phyloP scores from a whole-genome alignment of 108 stramenopile genomes.

The Bacterosira constricta region DNA sequence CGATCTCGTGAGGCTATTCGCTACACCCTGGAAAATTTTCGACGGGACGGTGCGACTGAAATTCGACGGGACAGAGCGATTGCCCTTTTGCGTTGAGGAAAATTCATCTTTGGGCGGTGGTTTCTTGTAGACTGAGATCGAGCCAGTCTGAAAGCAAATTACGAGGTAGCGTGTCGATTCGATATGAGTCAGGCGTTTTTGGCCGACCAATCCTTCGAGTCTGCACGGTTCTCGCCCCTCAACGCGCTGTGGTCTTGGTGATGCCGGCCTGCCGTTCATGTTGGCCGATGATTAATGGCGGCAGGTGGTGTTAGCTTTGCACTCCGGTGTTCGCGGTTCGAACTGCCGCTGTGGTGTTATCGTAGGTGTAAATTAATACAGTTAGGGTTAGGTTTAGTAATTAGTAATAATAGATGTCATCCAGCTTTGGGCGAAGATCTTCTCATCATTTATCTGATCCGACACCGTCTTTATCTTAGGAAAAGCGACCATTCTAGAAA shows the following conservation, averaged over 20 bases:
- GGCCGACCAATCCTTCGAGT: conserved; percentile 34
- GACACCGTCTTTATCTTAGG: too few relatives aligned
- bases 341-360: too few relatives aligned
- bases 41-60: not conserved
- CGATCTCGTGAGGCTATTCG: not conserved
- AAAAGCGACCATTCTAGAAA: too few relatives aligned
- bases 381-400: too few relatives aligned
- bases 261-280: too few relatives aligned
- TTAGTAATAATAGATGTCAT: too few relatives aligned
- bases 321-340: not conserved
- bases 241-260: not conserved
- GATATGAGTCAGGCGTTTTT: conserved; percentile 17
- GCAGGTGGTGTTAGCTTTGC: not conserved
- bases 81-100: not conserved
- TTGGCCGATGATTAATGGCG: too few relatives aligned
- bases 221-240: not conserved
- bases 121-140: conserved; percentile 23
- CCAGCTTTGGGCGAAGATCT: too few relatives aligned
- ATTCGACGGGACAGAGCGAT: not conserved
- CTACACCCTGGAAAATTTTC: not conserved
- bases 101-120: conserved; percentile 18
- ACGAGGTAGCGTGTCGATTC: conserved; percentile 38
- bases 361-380: too few relatives aligned
- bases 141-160: conserved; percentile 18
- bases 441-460: too few relatives aligned